Base-by-base conservation (phyloP, 306 rosid genomes). In the Cucurbita maxima region DNA sequence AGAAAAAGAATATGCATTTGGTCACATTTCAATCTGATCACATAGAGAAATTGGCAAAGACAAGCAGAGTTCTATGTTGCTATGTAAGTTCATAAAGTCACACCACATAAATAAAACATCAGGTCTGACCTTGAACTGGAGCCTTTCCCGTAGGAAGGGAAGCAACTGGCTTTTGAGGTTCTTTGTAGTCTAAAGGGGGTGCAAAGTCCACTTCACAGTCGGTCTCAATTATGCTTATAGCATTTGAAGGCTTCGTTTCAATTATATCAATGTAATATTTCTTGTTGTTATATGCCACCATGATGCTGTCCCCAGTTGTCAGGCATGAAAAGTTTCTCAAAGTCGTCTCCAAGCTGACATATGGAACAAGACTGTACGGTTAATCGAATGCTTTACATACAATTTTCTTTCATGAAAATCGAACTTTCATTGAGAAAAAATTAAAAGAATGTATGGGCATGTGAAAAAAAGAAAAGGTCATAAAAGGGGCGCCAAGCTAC, bases 141-240 rank as follows among this genome's bases (percentile, higher is more conserved):
- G 89, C 91, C 85, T 91, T 89, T 83, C 85, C 82, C 20, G 75
- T 19, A 66, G 87, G 86, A 79, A 10, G 58, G 60, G 86, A 60
- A 72, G 81, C 84, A 76, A 58, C 54, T 34, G 89, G 86, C 84
- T 14, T 93, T 83, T 88, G 96, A 70, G 97, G 98, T 84, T 93
- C 98, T 88, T 90, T 90, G 86, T 93, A 93, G 82, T 93, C 98
- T 54, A 93, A 80, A 41, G 98, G 98, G 76, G 98, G 98, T 71
- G 98, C 98, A 80, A 93, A 93, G 83, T 93, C 98, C 71, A 93
- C 98, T 82, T 93, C 98, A 85, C 98, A 93, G 84, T 93, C 98
- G 1, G 97, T 93, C 87, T 93, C 98, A 55, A 93, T 93, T 77
- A 93, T 93, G 82, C 89, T 90, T 77, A 90, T 93, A 37, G 98